Evolutionary conservation across 352 stramenopile genomes (phyloP).

Genomic region (Phytophthora pluvialis): DNA sequence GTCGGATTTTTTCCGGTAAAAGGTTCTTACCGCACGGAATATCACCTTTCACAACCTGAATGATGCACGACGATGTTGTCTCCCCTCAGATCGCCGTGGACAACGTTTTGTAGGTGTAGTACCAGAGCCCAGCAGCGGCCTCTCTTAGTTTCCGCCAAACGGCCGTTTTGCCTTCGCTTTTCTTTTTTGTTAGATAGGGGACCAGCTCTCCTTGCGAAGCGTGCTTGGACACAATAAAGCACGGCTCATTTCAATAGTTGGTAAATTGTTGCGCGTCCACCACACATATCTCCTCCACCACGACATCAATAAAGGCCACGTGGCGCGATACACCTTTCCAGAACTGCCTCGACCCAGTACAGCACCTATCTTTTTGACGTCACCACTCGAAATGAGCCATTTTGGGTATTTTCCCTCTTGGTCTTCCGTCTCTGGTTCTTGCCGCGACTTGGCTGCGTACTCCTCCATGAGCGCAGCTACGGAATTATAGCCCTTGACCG

Average conservation of each 20-base stretch:
- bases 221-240: constrained; percentile 30
- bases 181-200: constrained; percentile 18
- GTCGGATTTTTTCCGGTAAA: neutral
- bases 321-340: constrained; percentile 25
- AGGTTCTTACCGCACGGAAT: neutral
- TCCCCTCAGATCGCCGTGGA: constrained; percentile 34
- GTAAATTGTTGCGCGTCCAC: constrained; percentile 17
- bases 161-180: neutral
- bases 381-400: constrained; percentile 15
- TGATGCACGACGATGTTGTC: constrained; percentile 28
- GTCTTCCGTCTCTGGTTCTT: neutral
- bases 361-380: neutral
- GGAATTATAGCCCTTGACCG: no score
- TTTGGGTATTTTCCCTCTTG: no score
- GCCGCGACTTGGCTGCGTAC: neutral
- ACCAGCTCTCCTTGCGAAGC: constrained; percentile 20
- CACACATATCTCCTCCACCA: constrained; percentile 20
- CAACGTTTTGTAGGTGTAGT: constrained; percentile 27
- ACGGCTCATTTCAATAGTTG: constrained; percentile 21
- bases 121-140: constrained; percentile 22
- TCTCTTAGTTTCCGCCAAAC: constrained; percentile 24
- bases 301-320: constrained; percentile 15
- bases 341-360: constrained; percentile 2
- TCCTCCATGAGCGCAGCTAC: no score
- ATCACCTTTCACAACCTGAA: neutral